Evolutionary conservation across 768 basidiomycete genomes (phyloP).

Genomic region (Xanthoconium stramineum): DNA sequence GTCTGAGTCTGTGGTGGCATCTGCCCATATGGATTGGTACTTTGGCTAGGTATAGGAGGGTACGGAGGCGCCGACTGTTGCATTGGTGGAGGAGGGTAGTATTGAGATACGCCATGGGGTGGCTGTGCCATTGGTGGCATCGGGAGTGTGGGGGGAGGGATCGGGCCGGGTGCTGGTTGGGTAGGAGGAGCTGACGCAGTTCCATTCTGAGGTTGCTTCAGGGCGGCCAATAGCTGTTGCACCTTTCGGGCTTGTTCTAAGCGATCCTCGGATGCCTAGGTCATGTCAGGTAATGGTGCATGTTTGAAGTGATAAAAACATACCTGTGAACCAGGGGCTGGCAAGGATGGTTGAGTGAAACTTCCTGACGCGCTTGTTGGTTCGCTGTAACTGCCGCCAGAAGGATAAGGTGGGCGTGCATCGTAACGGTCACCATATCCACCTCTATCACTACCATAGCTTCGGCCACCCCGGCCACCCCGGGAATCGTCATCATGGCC

Average conservation of each 20-base stretch:
- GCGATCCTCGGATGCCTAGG: conserved; percentile 56
- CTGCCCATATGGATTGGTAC: conserved; percentile 27
- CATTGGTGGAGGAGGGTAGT: conserved; percentile 42
- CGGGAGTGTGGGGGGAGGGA: conserved; percentile 31
- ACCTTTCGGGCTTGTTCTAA: conserved; percentile 86
- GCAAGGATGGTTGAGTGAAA: conserved; percentile 26
- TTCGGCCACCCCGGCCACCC: conserved; percentile 36
- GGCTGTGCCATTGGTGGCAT: conserved; percentile 36
- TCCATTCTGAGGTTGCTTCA: conserved; percentile 63
- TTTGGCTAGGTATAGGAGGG: conserved; percentile 17
- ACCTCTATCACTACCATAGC: conserved; percentile 37
- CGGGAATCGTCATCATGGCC: conserved; percentile 37
- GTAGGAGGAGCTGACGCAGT: conserved; percentile 14
- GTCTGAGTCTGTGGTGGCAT: conserved; percentile 29
- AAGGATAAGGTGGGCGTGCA: conserved; percentile 36
- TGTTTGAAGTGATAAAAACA: conserved; percentile 10
- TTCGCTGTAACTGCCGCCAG: conserved; percentile 23
- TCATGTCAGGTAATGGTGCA: neutral
- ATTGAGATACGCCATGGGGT: conserved; percentile 31
- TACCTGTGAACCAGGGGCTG: conserved; percentile 27
- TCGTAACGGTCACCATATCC: conserved; percentile 46
- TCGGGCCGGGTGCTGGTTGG: conserved; percentile 32
- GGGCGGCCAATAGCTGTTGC: conserved; percentile 77
- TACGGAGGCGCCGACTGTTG: conserved; percentile 27
- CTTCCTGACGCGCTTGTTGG: conserved; percentile 20